Conservation (phyloP, 2,329 filamentous ascomycete species). For the Geosmithia putterillii region DNA sequence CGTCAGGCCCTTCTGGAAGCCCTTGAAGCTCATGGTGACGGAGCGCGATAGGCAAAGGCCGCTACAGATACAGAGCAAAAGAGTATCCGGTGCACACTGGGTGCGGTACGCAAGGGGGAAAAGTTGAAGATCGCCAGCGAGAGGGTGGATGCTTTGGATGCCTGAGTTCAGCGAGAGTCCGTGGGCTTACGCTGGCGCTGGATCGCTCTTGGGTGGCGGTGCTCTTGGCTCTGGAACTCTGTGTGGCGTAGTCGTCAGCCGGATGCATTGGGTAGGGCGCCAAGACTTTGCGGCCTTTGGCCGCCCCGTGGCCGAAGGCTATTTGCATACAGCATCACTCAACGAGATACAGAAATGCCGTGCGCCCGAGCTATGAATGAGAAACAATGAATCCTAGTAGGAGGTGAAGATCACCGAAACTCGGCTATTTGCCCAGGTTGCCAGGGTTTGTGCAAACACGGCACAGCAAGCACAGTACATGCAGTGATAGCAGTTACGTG, state of each 20-base stretch:
- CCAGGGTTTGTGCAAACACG: too few species aligned
- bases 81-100: neutral
- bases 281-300: neutral
- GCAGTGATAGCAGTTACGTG: too few species aligned
- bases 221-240: neutral
- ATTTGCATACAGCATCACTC: neutral
- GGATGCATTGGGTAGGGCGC: neutral
- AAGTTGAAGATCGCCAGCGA: neutral
- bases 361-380: too few species aligned
- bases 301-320: neutral
- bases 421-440: too few species aligned
- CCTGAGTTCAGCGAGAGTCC: neutral
- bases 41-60: neutral
- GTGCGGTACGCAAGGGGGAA: neutral
- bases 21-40: conserved; percentile 85
- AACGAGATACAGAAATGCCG: neutral
- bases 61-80: neutral
- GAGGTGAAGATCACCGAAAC: too few species aligned
- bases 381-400: neutral
- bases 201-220: neutral
- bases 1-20: conserved; percentile 79
- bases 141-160: neutral
- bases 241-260: neutral
- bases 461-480: too few species aligned
- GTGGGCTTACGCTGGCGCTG: neutral